Conservation (phyloP, 106 monocot genomes). For the Xerophyta viscosa region DNA sequence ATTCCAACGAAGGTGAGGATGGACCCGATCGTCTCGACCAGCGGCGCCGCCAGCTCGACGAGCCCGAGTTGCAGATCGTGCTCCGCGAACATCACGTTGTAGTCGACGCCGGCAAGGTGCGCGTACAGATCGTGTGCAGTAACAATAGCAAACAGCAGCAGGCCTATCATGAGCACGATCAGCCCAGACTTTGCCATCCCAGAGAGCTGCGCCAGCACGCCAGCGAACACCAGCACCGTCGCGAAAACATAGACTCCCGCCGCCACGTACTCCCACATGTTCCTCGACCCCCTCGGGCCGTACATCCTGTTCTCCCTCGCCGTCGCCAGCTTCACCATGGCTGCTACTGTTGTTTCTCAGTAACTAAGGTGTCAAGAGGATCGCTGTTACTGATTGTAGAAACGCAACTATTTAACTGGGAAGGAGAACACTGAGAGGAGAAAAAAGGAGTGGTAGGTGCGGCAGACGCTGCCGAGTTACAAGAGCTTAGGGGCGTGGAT, state of each 20-base stretch:
- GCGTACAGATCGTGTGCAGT: constrained; percentile 75
- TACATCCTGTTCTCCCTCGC: constrained; percentile 61
- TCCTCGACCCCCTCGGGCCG: constrained; percentile 31
- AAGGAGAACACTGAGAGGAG: not conserved
- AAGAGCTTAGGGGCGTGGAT: too few relatives aligned
- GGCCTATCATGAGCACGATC: constrained; percentile 34
- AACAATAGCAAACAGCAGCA: constrained; percentile 28
- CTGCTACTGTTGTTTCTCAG: not conserved
- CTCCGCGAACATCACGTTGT: constrained; percentile 31
- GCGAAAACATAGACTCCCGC: constrained; percentile 51
- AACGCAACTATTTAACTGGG: not conserved
- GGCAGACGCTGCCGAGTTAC: not conserved
- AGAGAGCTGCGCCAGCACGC: constrained; percentile 39
- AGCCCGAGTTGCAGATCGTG: constrained; percentile 59
- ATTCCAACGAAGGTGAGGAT: constrained; percentile 28
- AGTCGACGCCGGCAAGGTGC: constrained; percentile 63
- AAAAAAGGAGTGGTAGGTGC: not conserved
- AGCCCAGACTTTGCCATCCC: constrained; percentile 33
- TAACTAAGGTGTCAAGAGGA: too few relatives aligned
- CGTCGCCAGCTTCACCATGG: constrained; percentile 84
- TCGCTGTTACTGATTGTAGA: too few relatives aligned
- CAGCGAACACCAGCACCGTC: constrained; percentile 35
- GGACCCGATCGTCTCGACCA: constrained; percentile 39
- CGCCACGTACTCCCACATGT: constrained; percentile 86
- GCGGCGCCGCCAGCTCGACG: constrained; percentile 64